Base-by-base conservation (phyloP, 805 yeast genomes). In the Saturnispora mendoncae region DNA sequence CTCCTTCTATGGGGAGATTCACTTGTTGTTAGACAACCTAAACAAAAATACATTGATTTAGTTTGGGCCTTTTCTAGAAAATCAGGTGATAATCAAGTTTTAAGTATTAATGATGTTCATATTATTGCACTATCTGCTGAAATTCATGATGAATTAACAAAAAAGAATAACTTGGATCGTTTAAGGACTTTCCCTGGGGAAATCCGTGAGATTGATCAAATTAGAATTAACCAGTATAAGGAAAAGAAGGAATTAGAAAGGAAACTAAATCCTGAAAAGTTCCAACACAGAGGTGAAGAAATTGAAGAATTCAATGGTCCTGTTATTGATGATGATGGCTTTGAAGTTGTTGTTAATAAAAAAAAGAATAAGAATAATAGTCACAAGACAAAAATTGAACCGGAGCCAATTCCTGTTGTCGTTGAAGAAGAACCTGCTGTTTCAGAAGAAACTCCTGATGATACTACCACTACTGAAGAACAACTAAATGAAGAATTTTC, bases 91-190 rank as follows among this genome's bases (percentile, higher is more conserved):
- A 83, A 69, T 49, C 66, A 83, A 4, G 98, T 90, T 4, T 69
- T 92, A 43, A 84, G 95, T 50, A 74, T 79, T 29, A 88, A 94
- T 49, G 99, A 92, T 80, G 66, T 92, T 28, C 96, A 88, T 55
- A 81, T 92, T 43, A 70, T 94, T 46, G 97, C 99, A 0, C 69
- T 92, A 51, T 77, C 95, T 1, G 88, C 86, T 56, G 97, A 92
- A 57, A 61, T 92, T 38, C 42, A 39, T 20, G 95, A 88, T 49
- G 67, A 69, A 41, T 90, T 85, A 57, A 51, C 69, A 42, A 78
- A 78, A 50, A 66, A 72, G 36, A 19, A 19, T 14, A 90, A 90
- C 14, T 80, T 77, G 37, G 71, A 78, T 73, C 69, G 84, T 53
- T 63, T 87, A 46, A 74, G 95, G 60, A 72, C 68, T 38, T 70